Evolutionary conservation across 1,139 yeast species (phyloP), one percentile per base, ranked within the genome.

Genomic region (Sugiyamaella xylanicola): DNA sequence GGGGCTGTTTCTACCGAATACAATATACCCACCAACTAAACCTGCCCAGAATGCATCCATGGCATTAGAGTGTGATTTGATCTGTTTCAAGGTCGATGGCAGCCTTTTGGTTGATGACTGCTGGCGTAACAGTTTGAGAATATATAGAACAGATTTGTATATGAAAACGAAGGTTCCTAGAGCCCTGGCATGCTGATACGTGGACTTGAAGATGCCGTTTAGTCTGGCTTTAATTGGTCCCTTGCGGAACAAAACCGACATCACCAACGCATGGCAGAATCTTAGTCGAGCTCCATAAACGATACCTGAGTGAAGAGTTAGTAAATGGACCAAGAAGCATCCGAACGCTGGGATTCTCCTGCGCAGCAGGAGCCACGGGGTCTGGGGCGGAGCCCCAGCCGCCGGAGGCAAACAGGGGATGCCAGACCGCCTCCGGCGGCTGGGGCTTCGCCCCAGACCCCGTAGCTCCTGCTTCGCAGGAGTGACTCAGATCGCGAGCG

Each of bases 231-330:
- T 66, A 41, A 79, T 22, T 65, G 73, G 61, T 19, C 76, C 77
- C 13, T 65, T 62, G 53, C 83, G 76, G 70, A 80, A 86, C 48
- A 79, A 76, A 52, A 81, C 72, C 59, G 80, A 84, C 72, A 86
- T 82, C 46, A 85, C 90, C 54, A 85, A 69, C 0, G 92, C 86
- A 71, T 87, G 95, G 51, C 87, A 80, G 67, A 87, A 86, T 56
- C 95, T 74, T 44, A 87, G 74, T 62, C 86, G 79, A 15, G 88
- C 88, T 2, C 95, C 95, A 63, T 87, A 87, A 13, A 86, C 84
- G 5, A 81, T 71, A 32, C 86, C 87, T 67, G 37, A 9, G 3
- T 40, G 1, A 7, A 41, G 22, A 2, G 36, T 15, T 22, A 16
- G 51, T 48, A 19, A 37, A 36, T 16, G 13, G 11, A 29, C 13